Evolutionary conservation across 2,329 filamentous ascomycete genomes (phyloP), one percentile per base, ranked within the genome.

Genomic region (Pezizomycotina sp.): DNA sequence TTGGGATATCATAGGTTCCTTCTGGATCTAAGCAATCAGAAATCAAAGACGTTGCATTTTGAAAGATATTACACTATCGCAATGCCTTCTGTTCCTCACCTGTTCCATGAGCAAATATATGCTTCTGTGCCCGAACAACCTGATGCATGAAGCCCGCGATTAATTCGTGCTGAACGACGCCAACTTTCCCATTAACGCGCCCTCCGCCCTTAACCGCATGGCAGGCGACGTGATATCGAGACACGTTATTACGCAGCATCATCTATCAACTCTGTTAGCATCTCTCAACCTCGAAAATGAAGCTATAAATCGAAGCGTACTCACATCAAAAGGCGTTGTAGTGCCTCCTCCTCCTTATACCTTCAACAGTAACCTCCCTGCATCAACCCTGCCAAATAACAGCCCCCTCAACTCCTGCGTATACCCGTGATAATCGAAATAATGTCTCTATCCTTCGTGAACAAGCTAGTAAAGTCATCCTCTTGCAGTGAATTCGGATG

Each of bases 381-480:
- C 48, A 6, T 58, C 55, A 0, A 60, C 60, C 1, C 71, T 60
- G 0, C 69, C 69, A 48, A 76, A 77, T 2, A 77, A 53, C 16
- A 77, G 51, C 0, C 71, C 71, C 40, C 68, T 64, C 36, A 77
- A 53, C 50, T 77, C 71, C 1, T 62, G 61, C 4, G 62, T 55
- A 47, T 77, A 77, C 7, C 72, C 72, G 47, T 77, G 73, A 49
- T 76, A 77, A 53, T 77, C 77, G 57, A 77, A 50, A 69, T 63
- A 4, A 76, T 59, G 0, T 63, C 61, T 15, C 53, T 58, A 45
- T 75, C 64, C 0, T 55, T 38, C 0, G 71, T 74, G 50, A 77
- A 76, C 21, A 75, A 54, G 3, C 62, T 57, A 14, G 60, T 52
- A 47, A 75, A 77, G 0, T 60, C 60, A 2, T 64, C 57, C 3